Evolutionary conservation across 208 protist species (phyloP), one percentile per base, ranked within the genome.

Genomic region (Wallacemonas collosoma): DNA sequence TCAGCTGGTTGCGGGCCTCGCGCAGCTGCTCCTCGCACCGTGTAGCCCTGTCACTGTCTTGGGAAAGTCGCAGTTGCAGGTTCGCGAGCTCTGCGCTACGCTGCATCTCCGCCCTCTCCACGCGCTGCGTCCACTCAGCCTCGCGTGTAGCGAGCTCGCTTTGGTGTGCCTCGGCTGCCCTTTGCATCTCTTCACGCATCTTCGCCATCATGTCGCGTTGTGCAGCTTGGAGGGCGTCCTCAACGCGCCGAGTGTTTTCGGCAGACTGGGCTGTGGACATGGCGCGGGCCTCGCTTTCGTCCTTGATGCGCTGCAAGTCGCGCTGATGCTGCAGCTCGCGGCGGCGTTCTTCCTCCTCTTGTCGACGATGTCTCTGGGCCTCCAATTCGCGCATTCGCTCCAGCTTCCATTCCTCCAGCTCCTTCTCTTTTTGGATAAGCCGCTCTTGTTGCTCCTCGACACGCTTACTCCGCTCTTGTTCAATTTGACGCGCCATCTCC

Each of bases 331-430:
- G 77, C 36, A 90, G 77, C 63, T 92, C 88, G 6, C 81, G 86
- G 4, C 79, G 75, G n/a, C 88, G 83, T 3, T 95, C 90, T 56
- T 93, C 90, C 54, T 93, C 90, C 54, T 87, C 79, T 8, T 75
- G 55, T 41, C 75, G 78, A 47, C 77, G 67, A 38, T 82, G 83
- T 15, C 85, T 83, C 44, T 79, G 65, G 2, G 63, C 72, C 54
- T 93, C 87, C 5, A 78, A 63, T 71, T 90, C 86, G 57, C 83
- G 82, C 54, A 73, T 67, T 4, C 82, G 73, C 76, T 89, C 83
- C 54, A 87, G 17, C 77, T 92, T 95, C 90, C 90, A 95, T 71
- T 91, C 90, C 75, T 95, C 90, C 40, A 95, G 68, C 76, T 95
- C 88, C 11, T 79, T 77, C 68, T 93, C 90, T 68, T 89, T 86